Evolutionary conservation across 306 rosid genomes (phyloP), one percentile per base, ranked within the genome.

Genomic region (Corylus americana): DNA sequence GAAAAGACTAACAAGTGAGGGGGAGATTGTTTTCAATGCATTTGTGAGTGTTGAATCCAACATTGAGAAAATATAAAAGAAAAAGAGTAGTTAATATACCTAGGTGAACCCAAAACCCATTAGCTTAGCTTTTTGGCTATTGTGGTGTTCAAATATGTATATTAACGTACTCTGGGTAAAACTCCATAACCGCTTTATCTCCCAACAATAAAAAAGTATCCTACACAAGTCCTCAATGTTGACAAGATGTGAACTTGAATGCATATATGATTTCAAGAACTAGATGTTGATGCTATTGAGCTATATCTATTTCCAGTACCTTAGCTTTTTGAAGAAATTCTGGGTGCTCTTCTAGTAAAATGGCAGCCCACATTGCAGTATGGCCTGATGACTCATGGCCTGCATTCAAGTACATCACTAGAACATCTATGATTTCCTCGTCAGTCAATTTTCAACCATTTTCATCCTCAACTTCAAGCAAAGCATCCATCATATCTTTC

Each of bases 321-420:
- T 91, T 94, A 8, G 98, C 98, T 79, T 85, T 90, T 69, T 81
- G 78, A 55, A 86, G 78, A 80, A 54, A 81, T 71, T 94, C 88
- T 0, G 95, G 97, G 66, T 91, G 90, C 55, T 79, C 68, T 62
- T 91, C 87, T 4, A 94, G 84, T 63, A 82, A 90, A 75, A 75
- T 37, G 22, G 85, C 70, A 3, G 97, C 86, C 98, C 98, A 94
- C 98, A 94, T 92, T 2, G 92, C 89, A 14, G 80, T 94, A 74
- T 94, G 98, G 5, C 97, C 98, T 0, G 97, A 94, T 80, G 98
- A 94, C 55, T 94, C 98, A 78, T 94, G 98, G 47, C 98, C 98
- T 0, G 97, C 98, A 64, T 94, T 94, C 84, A 94, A 82, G 84
- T 94, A 94, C 98, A 94, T 94, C 45, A 94, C 14, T 85, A 94